Evolutionary conservation across 306 rosid species (phyloP).

Genomic region (Malus domestica): DNA sequence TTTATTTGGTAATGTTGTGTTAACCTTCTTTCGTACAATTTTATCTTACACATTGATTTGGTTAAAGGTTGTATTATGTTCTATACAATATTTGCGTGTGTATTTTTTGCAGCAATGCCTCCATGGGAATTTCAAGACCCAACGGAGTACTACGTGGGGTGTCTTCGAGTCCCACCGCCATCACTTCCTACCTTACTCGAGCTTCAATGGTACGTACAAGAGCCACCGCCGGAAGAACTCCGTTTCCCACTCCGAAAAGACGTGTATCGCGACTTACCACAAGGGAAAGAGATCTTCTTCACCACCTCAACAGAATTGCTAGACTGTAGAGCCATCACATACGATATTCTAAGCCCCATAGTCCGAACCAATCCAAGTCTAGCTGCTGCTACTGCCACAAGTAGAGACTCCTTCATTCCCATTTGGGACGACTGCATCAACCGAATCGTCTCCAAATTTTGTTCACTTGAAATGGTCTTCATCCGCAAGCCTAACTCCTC

Average conservation of each 20-base stretch:
- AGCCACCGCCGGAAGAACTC: conserved; percentile 68
- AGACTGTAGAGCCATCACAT: conserved; percentile 55
- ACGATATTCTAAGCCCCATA: conserved; percentile 58
- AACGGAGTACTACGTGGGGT: conserved; percentile 61
- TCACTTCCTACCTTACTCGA: conserved; percentile 61
- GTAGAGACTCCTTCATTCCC: conserved; percentile 62
- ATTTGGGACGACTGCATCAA: conserved; percentile 95
- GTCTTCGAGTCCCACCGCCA: conserved; percentile 47
- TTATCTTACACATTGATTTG: neutral
- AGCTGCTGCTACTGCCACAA: conserved; percentile 16
- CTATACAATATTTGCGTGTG: neutral
- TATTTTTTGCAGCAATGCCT: conserved; percentile 36
- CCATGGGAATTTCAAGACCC: conserved; percentile 73
- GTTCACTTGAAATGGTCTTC: conserved; percentile 36
- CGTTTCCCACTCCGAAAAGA: conserved; percentile 73
- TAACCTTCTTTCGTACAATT: neutral
- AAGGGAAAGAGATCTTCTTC: conserved; percentile 67
- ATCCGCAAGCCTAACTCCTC: conserved; percentile 41
- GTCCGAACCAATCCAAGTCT: conserved; percentile 42
- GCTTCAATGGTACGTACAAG: conserved; percentile 58
- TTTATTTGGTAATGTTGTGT: neutral
- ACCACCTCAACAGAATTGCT: conserved; percentile 40
- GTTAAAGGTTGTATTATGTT: neutral
- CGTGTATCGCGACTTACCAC: conserved; percentile 64
- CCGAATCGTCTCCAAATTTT: conserved; percentile 47